phyloP scores from a whole-genome alignment of 805 yeast species.

The Candida rishiriensis region DNA sequence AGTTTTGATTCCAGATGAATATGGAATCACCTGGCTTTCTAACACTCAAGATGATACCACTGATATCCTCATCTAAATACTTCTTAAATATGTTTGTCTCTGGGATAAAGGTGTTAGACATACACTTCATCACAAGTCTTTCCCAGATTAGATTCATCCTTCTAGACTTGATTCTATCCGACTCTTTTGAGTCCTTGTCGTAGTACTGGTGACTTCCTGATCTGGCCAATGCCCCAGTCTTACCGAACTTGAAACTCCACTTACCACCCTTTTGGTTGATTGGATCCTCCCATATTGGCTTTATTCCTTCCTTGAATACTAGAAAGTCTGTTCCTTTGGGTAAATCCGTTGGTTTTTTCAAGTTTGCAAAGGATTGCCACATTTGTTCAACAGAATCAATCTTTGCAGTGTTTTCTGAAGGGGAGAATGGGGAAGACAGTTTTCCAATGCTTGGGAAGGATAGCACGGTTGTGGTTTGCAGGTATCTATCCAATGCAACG shows the following conservation, averaged over 20 bases:
- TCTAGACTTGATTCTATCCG: slow-evolving; percentile 10
- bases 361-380: slow-evolving; percentile 40
- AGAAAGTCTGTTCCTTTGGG: slow-evolving; percentile 48
- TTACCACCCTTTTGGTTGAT: slow-evolving; percentile 57
- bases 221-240: slow-evolving; percentile 16
- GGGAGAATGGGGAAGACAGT: not conserved
- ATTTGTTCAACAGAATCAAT: slow-evolving; percentile 50
- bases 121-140: slow-evolving; percentile 44
- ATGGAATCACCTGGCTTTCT: slow-evolving; percentile 57
- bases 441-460: slow-evolving; percentile 31
- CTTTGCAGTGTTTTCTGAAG: slow-evolving; percentile 12
- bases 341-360: slow-evolving; percentile 37
- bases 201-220: slow-evolving; percentile 10
- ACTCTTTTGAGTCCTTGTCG: slow-evolving; percentile 8
- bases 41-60: slow-evolving; percentile 56
- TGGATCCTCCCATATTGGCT: slow-evolving; percentile 69
- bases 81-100: slow-evolving; percentile 35
- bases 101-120: slow-evolving; percentile 48
- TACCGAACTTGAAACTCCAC: slow-evolving; percentile 51
- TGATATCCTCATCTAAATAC: slow-evolving; percentile 44
- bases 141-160: slow-evolving; percentile 47
- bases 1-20: slow-evolving; percentile 57
- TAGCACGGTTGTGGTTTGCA: slow-evolving; percentile 42
- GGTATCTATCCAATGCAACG: slow-evolving; percentile 37
- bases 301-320: slow-evolving; percentile 53